Base-by-base conservation (phyloP, 2,329 filamentous ascomycete species). In the Emericellopsis atlantica region DNA sequence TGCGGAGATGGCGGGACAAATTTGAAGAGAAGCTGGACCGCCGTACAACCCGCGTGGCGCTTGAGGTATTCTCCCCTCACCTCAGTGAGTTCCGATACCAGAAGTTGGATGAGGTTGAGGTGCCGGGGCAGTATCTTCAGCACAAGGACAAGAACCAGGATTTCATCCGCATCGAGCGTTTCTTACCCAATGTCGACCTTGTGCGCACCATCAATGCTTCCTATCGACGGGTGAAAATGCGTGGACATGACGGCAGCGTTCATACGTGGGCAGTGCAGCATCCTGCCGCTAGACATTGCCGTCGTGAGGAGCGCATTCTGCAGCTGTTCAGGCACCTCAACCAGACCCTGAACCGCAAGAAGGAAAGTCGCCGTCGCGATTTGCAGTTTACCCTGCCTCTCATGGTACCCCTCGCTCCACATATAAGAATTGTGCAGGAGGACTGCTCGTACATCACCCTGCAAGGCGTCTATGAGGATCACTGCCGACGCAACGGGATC, bases 131-230 rank as follows among this genome's bases (percentile, higher is more conserved):
- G 58, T 99, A 99, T 59, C 67, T 95, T 47, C 81, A 94, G 56
- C 92, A 95, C 65, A 93, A 92, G 60, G 93, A 99, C 54, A 98
- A 96, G 74, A 98, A 98, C 59, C 88, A 94, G 52, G 92, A 98
- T 59, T 98, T 99, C 57, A 82, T 98, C 49, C 83, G 89, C 36
- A 96, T 98, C 49, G 93, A 98, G 59, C 83, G 90, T 21, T 98
- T 98, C 75, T 65, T 98, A 51, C 89, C 93, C 9, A 85, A 92
- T 48, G 88, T 99, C 16, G 90, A 98, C 51, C 72, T 96, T 40
- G 85, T 98, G 34, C 81, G 92, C 42, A 86, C 83, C 9, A 87
- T 94, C 51, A 88, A 88, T 41, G 82, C 89, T 24, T 96, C 90
- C 39, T 90, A 96, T 61, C 79, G 92, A 26, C 78, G 93, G 37